A percentile compares a stretch with the other conserved stretches of the same genome.
phyloP scores from a whole-genome alignment of 2,329 filamentous ascomycete species.

The Aspergillus amoenus region DNA sequence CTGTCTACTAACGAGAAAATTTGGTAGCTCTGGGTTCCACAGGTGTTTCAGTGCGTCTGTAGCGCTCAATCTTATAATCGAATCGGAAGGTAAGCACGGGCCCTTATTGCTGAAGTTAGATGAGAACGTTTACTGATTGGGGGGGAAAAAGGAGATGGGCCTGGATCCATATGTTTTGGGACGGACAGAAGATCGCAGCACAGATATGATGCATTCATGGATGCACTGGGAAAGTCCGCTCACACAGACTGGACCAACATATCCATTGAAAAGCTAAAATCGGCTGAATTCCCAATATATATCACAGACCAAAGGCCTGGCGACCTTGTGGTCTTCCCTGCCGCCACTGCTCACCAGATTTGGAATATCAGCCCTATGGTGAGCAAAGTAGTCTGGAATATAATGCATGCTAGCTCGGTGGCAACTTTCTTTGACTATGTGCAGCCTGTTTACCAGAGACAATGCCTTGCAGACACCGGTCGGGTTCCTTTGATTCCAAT shows the following conservation, averaged over 20 bases:
- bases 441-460: slow-evolving; percentile 34
- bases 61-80: slow-evolving; percentile 35
- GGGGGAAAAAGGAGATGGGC: slow-evolving; percentile 15
- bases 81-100: slow-evolving; percentile 26
- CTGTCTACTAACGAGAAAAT: background rate
- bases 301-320: slow-evolving; percentile 33
- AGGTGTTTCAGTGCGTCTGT: slow-evolving; percentile 39
- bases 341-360: slow-evolving; percentile 38
- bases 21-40: slow-evolving; percentile 34
- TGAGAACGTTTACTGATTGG: background rate
- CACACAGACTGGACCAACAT: slow-evolving; percentile 38
- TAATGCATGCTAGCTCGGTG: slow-evolving; percentile 35
- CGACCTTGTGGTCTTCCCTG: slow-evolving; percentile 37
- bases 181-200: slow-evolving; percentile 34
- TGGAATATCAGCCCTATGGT: slow-evolving; percentile 36
- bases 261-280: slow-evolving; percentile 26
- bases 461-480: slow-evolving; percentile 35
- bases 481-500: slow-evolving; percentile 30
- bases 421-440: slow-evolving; percentile 35
- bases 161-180: slow-evolving; percentile 33
- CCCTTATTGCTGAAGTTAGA: background rate
- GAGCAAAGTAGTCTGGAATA: slow-evolving; percentile 40
- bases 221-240: slow-evolving; percentile 31
- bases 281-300: slow-evolving; percentile 38
- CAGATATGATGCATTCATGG: slow-evolving; percentile 36